Evolutionary conservation across 1,139 yeast genomes (phyloP).

Genomic region (Geotrichum macrosporum): DNA sequence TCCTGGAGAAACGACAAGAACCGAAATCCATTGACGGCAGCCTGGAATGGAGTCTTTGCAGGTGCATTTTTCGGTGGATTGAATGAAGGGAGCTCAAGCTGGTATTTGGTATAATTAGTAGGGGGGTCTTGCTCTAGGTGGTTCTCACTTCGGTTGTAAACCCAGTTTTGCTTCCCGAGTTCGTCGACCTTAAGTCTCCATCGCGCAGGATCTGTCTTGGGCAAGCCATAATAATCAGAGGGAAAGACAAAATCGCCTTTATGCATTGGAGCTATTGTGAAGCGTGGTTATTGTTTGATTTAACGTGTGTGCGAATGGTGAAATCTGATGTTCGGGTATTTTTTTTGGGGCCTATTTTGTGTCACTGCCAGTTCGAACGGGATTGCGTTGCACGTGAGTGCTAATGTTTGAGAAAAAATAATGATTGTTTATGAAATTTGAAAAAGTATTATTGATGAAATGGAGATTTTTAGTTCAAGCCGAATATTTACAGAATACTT

Average conservation of each 20-base stretch:
- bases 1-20: slow-evolving; percentile 70
- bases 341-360: no score
- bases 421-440: no score
- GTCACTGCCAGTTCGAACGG: no score
- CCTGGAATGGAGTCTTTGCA: slow-evolving; percentile 49
- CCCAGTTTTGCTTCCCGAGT: slow-evolving; percentile 82
- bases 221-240: slow-evolving; percentile 46
- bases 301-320: no score
- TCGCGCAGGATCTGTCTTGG: slow-evolving; percentile 59
- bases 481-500: no score
- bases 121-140: slow-evolving; percentile 34
- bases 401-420: no score
- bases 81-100: slow-evolving; percentile 54
- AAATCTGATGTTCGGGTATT: no score
- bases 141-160: slow-evolving; percentile 48
- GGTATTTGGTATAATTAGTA: slow-evolving; percentile 48
- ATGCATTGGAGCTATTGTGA: no score
- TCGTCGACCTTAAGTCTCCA: slow-evolving; percentile 76
- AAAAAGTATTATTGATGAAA: no score
- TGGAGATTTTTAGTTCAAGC: no score
- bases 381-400: no score
- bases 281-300: no score
- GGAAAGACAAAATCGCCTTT: slow-evolving; percentile 27
- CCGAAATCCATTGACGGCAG: slow-evolving; percentile 71
- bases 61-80: slow-evolving; percentile 26